These are phyloP conservation scores for Vigna mungo DNA, from an alignment of 306 rosid genomes.

Conservation along the genomic window DNA sequence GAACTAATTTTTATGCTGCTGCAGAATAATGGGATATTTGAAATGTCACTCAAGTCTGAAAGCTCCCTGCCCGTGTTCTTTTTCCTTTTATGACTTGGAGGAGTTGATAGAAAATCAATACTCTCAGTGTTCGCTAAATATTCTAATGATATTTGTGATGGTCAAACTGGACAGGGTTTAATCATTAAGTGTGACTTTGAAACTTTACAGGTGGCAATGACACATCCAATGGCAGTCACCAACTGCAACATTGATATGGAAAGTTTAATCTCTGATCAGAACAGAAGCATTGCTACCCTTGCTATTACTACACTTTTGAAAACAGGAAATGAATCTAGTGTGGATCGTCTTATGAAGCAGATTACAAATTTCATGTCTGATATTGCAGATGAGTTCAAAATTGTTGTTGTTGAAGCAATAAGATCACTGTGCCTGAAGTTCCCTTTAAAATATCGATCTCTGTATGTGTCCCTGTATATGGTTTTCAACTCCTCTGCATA, in stretches of 20 bases:
- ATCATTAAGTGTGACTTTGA: slow-evolving; percentile 27
- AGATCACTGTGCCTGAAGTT: slow-evolving; percentile 94
- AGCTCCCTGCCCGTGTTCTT: slow-evolving; percentile 3
- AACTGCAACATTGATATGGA: slow-evolving; percentile 99
- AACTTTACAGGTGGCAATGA: slow-evolving; percentile 91
- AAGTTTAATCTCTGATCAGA: slow-evolving; percentile 93
- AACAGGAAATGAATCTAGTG: slow-evolving; percentile 98
- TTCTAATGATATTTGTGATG: slow-evolving; percentile 27
- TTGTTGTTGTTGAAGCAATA: slow-evolving; percentile 98
- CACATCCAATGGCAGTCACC: slow-evolving; percentile 96
- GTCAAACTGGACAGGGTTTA: slow-evolving; percentile 34
- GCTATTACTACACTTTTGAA: slow-evolving; percentile 98
- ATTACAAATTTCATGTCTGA: slow-evolving; percentile 98
- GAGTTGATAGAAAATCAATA: slow-evolving; percentile 33
- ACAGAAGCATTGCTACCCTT: slow-evolving; percentile 97
- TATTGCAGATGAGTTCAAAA: slow-evolving; percentile 97
- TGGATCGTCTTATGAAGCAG: slow-evolving; percentile 98
- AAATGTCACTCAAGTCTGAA: slow-evolving; percentile 10
- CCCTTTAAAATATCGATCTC: slow-evolving; percentile 89
- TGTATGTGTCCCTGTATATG: slow-evolving; percentile 54
- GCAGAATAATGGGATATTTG: slow-evolving; percentile 31
- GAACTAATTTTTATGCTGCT: slow-evolving; percentile 15
- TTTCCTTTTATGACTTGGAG: slow-evolving; percentile 16
- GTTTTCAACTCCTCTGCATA: background rate
- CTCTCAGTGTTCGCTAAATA: slow-evolving; percentile 13